Evolutionary conservation across 139 green algal species (phyloP).

Genomic region (Micromonas pusilla): DNA sequence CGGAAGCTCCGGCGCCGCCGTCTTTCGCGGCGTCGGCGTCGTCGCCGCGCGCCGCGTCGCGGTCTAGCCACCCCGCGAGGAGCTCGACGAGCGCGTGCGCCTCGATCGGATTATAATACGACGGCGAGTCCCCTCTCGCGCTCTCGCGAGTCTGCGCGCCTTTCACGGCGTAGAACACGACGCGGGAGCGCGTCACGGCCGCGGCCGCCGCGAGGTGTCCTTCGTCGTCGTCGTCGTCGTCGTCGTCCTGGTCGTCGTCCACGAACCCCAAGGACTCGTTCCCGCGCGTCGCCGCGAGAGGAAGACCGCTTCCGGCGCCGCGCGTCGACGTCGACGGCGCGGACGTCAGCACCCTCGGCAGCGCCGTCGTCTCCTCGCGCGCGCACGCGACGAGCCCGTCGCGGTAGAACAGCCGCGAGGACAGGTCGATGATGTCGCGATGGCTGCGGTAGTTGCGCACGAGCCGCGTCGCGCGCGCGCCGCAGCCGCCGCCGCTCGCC

Average conservation of each 20-base stretch:
- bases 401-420: conserved; percentile 63
- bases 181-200: no score
- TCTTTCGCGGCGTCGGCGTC: not conserved
- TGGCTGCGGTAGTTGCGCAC: conserved; percentile 42
- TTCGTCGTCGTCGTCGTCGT: not conserved
- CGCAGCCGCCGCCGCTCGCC: not conserved
- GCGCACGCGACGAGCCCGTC: conserved; percentile 37
- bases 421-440: conserved; percentile 52
- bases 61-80: conserved; percentile 40
- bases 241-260: not conserved
- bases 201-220: not conserved
- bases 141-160: conserved; percentile 40
- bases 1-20: not conserved
- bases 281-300: no score
- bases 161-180: not conserved
- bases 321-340: no score
- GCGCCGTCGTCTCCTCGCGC: not conserved
- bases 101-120: conserved; percentile 60
- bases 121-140: conserved; percentile 37
- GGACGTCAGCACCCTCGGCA: no score
- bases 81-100: conserved; percentile 49
- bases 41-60: not conserved
- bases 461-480: not conserved
- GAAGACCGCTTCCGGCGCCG: no score
- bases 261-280: not conserved